These are phyloP conservation scores for Rheum nobile DNA, from an alignment of 148 eudicot genomes.

Conservation along the genomic window DNA sequence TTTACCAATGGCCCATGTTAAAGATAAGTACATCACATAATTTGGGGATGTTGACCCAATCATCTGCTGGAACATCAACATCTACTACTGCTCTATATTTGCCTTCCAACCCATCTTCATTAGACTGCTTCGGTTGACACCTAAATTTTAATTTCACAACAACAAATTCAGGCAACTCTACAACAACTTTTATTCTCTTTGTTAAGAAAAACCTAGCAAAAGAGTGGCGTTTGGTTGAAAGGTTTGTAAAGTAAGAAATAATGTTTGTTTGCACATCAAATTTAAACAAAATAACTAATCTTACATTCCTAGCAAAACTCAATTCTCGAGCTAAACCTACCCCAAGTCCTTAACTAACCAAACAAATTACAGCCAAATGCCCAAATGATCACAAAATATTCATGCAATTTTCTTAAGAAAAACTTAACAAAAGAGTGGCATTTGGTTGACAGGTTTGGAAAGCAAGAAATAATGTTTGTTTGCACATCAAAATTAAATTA, in stretches of 20 bases:
- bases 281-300: not conserved
- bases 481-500: too few relatives aligned
- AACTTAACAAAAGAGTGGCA: too few relatives aligned
- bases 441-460: too few relatives aligned
- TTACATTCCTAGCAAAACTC: not conserved
- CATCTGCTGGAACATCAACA: slow-evolving; percentile 77
- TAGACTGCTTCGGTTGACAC: slow-evolving; percentile 61
- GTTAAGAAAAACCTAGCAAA: too few relatives aligned
- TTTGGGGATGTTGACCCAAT: slow-evolving; percentile 54
- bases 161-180: not conserved
- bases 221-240: too few relatives aligned
- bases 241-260: too few relatives aligned
- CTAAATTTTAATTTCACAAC: slow-evolving; percentile 15
- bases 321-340: not conserved
- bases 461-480: too few relatives aligned
- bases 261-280: too few relatives aligned
- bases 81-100: slow-evolving; percentile 72
- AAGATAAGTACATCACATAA: slow-evolving; percentile 75
- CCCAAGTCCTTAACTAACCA: not conserved
- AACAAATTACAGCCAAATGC: too few relatives aligned
- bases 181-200: too few relatives aligned
- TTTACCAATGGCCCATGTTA: slow-evolving; percentile 91
- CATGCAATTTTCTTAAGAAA: too few relatives aligned
- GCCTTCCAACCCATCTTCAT: slow-evolving; percentile 50
- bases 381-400: too few relatives aligned